Evolutionary conservation across 2,329 filamentous ascomycete genomes (phyloP), one percentile per base, ranked within the genome.

Genomic region (Fusarium nanum): DNA sequence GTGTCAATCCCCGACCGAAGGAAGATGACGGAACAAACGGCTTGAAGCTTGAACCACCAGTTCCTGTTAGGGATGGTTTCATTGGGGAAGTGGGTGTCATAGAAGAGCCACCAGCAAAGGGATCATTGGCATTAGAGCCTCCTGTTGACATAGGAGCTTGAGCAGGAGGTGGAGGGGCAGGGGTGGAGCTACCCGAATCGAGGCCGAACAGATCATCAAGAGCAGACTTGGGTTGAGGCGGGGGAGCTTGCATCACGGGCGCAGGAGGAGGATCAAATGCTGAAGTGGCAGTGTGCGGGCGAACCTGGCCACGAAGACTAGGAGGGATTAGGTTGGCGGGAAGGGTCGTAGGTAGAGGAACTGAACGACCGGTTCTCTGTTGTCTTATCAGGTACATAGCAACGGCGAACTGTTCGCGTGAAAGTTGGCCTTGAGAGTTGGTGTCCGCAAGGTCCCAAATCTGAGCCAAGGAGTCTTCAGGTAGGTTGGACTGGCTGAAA

Each of bases 371-470:
- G 70, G 87, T 92, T 56, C 94, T 88, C 78, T 98, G 94, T 78
- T 97, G 93, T 66, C 94, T 89, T 74, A 99, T 98, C 53, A 99
- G 85, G 78, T 97, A 97, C 94, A 99, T 98, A 56, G 96, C 95
- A 48, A 99, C 94, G 0, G 96, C 94, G 77, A 99, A 99, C 75
- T 97, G 94, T 72, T 99, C 96, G 73, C 89, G 89, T 48, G 87
- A 94, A 60, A 99, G 84, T 60, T 92, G 91, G 13, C 96, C 96
- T 73, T 94, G 92, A 10, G 93, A 96, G 76, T 93, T 93, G 80
- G 98, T 93, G 80, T 99, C 96, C 16, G 96, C 92, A 30, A 99
- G 88, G 78, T 99, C 96, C 96, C 96, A 99, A 69, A 99, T 97
- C 75, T 97, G 93, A 30, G 96, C 96, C 56, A 99, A 84, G 12